Percentiles rank a stretch among this genome's conserved stretches.
These are phyloP conservation scores for Hypericum perforatum DNA, from an alignment of 345 rosid species.

Conservation along the genomic window DNA sequence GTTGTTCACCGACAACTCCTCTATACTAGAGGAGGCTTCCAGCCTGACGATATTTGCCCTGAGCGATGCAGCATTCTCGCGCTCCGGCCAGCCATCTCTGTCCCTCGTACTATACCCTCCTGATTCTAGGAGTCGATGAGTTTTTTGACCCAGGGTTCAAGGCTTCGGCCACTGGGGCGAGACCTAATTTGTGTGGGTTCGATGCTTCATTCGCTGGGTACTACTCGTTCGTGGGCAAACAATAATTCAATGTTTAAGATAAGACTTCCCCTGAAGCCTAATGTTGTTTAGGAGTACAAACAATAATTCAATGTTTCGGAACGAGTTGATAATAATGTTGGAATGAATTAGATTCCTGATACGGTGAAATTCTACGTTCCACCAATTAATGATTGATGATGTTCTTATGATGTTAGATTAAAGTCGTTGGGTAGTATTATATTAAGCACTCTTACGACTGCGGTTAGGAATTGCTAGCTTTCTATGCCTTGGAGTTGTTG, in stretches of 20 bases:
- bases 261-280: constrained; percentile 17
- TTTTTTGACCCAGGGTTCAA: constrained; percentile 23
- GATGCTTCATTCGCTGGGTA: not conserved
- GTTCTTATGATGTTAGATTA: no score
- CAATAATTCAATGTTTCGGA: no score
- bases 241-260: constrained; percentile 27
- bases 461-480: no score
- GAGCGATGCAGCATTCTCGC: constrained; percentile 19
- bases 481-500: no score
- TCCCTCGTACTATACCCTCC: constrained; percentile 22
- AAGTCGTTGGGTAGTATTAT: no score
- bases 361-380: no score
- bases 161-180: constrained; percentile 8
- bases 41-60: no score
- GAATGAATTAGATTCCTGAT: no score
- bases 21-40: constrained; percentile 4
- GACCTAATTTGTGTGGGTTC: not conserved
- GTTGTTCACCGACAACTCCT: constrained; percentile 12
- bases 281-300: no score
- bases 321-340: no score
- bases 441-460: no score
- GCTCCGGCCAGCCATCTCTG: constrained; percentile 30
- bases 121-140: constrained; percentile 17
- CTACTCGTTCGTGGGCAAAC: constrained; percentile 10
- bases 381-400: no score